Percentiles rank a stretch among this genome's conserved stretches.
Conservation (phyloP, 208 protist species). For the Wallacemonas sp. region DNA sequence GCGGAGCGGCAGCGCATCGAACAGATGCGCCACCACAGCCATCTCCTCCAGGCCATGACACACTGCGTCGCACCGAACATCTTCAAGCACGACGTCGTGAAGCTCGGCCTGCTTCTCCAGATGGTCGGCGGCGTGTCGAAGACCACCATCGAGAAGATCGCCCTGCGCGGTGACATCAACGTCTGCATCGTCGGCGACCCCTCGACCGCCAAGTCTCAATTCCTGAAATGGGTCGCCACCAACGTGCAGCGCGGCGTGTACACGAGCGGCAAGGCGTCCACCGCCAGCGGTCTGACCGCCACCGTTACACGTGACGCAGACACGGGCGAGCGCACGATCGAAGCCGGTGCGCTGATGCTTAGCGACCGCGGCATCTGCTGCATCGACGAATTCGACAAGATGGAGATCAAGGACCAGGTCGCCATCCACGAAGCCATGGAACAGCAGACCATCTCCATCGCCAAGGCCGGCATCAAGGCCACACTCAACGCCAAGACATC, state of each 20-base stretch:
- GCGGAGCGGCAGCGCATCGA: constrained; percentile 78
- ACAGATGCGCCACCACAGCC: constrained; percentile 70
- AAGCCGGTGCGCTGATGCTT: constrained; percentile 99
- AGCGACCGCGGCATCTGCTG: constrained; percentile 99
- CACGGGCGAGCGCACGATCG: constrained; percentile 99
- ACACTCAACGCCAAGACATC: constrained; percentile 99
- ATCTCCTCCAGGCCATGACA: constrained; percentile 90
- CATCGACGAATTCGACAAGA: constrained; percentile 99
- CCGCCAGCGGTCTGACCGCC: constrained; percentile 97
- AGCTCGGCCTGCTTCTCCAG: constrained; percentile 98
- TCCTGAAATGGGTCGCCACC: constrained; percentile 97
- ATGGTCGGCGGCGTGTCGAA: constrained; percentile 99
- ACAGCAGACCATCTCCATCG: constrained; percentile 99
- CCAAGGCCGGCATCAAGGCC: constrained; percentile 98
- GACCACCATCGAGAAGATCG: constrained; percentile 91
- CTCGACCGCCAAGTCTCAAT: constrained; percentile 98
- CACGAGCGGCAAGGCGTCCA: constrained; percentile 97
- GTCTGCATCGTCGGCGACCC: constrained; percentile 99
- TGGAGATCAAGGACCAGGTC: constrained; percentile 98
- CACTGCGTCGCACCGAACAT: constrained; percentile 93
- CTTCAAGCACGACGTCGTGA: constrained; percentile 98
- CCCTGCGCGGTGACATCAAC: constrained; percentile 99
- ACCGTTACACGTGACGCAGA: constrained; percentile 98
- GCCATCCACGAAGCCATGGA: constrained; percentile 99
- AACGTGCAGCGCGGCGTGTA: constrained; percentile 97